A percentile compares a stretch with the other conserved stretches of the same genome.
These are phyloP conservation scores for Berkeleyomyces basicola DNA, from an alignment of 2,329 filamentous ascomycete genomes.

Conservation along the genomic window DNA sequence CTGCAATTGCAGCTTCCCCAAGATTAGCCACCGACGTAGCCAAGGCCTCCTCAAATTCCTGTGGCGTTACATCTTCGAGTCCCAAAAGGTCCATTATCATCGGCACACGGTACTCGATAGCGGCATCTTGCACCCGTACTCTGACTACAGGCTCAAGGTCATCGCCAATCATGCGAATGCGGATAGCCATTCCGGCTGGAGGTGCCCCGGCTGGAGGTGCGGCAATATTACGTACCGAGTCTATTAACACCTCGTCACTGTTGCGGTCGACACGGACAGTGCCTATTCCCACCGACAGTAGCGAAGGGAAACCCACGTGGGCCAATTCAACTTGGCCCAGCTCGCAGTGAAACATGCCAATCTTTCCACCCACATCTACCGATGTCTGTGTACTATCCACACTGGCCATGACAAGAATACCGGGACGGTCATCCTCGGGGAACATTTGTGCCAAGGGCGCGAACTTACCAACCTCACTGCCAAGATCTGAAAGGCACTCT, in stretches of 20 bases:
- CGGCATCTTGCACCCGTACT: slow-evolving; percentile 68
- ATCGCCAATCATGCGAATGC: slow-evolving; percentile 80
- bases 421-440: slow-evolving; percentile 86
- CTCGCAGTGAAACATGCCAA: slow-evolving; percentile 48
- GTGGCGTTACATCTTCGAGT: slow-evolving; percentile 46
- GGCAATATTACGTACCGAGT: slow-evolving; percentile 25
- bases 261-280: slow-evolving; percentile 47
- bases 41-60: slow-evolving; percentile 60
- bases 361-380: slow-evolving; percentile 46
- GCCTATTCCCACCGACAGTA: slow-evolving; percentile 62
- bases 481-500: slow-evolving; percentile 50
- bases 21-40: slow-evolving; percentile 67
- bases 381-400: slow-evolving; percentile 46
- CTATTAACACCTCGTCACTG: slow-evolving; percentile 52
- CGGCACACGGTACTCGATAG: slow-evolving; percentile 75
- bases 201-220: slow-evolving; percentile 16
- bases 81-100: slow-evolving; percentile 67
- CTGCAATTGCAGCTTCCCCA: slow-evolving; percentile 43
- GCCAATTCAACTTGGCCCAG: slow-evolving; percentile 51
- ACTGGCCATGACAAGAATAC: slow-evolving; percentile 57
- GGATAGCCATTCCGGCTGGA: slow-evolving; percentile 42
- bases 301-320: slow-evolving; percentile 69
- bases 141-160: slow-evolving; percentile 87
- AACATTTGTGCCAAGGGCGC: slow-evolving; percentile 86
- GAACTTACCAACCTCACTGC: slow-evolving; percentile 63